phyloP scores from a whole-genome alignment of 2,329 filamentous ascomycete genomes.

The Thielaviopsis populi region DNA sequence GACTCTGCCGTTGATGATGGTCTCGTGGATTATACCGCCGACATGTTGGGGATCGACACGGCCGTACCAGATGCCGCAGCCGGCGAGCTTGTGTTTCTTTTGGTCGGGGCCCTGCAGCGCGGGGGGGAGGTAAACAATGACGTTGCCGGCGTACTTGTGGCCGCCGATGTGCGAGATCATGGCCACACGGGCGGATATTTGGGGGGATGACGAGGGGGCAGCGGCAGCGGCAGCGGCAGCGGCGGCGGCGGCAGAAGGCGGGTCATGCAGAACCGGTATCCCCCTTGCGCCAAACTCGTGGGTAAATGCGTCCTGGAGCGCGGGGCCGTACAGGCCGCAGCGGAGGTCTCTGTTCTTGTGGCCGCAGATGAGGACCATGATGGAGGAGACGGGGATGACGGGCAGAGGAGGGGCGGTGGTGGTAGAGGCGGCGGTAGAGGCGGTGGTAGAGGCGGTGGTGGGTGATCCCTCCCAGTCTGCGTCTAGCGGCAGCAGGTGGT shows the following conservation, averaged over 20 bases:
- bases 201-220: background rate
- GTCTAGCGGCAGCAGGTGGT: constrained; percentile 8
- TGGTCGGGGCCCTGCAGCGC: constrained; percentile 20
- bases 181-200: constrained; percentile 44
- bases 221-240: background rate
- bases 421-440: constrained; percentile 35
- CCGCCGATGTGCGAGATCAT: constrained; percentile 69
- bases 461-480: background rate
- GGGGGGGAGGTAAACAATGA: constrained; percentile 65
- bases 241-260: background rate
- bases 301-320: constrained; percentile 54
- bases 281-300: constrained; percentile 34
- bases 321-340: constrained; percentile 67
- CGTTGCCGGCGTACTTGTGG: constrained; percentile 74
- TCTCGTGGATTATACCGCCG: constrained; percentile 59
- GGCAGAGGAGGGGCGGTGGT: constrained; percentile 40
- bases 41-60: constrained; percentile 61
- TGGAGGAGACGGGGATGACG: constrained; percentile 40
- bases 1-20: constrained; percentile 49
- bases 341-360: constrained; percentile 69
- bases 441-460: background rate
- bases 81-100: constrained; percentile 41
- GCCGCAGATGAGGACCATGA: constrained; percentile 74
- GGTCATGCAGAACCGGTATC: constrained; percentile 30
- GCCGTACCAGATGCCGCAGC: constrained; percentile 70